Evolutionary conservation across 2,329 filamentous ascomycete genomes (phyloP).

Genomic region (Scytalidium sp.): DNA sequence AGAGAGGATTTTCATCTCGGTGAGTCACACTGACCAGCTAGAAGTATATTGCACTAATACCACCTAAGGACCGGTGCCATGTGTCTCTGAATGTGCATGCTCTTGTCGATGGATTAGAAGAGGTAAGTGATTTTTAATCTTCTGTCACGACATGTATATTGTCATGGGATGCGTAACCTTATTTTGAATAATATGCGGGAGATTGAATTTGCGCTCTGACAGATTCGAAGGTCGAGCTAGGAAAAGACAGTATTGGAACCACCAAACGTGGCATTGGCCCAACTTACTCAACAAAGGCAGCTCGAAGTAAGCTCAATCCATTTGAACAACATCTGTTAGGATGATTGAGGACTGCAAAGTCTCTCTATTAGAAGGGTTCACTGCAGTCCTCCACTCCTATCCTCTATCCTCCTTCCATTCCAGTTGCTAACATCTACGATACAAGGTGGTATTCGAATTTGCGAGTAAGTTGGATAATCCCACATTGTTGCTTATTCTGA

Average conservation of each 20-base stretch:
- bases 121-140: slow-evolving; percentile 25
- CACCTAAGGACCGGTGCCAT: slow-evolving; percentile 43
- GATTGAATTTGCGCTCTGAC: too few relatives aligned
- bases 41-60: slow-evolving; percentile 25
- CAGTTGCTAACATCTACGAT: not conserved
- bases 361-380: not conserved
- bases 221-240: slow-evolving; percentile 34
- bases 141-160: too few relatives aligned
- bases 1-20: slow-evolving; percentile 61
- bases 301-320: slow-evolving; percentile 44
- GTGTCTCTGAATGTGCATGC: slow-evolving; percentile 64
- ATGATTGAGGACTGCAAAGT: not conserved
- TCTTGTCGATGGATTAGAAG: slow-evolving; percentile 66
- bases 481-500: not conserved
- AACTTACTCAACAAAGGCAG: slow-evolving; percentile 58
- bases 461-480: slow-evolving; percentile 42
- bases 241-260: slow-evolving; percentile 39
- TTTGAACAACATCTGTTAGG: not conserved
- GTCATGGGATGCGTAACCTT: too few relatives aligned
- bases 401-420: not conserved
- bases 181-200: too few relatives aligned
- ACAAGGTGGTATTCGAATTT: slow-evolving; percentile 54
- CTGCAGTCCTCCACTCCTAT: not conserved
- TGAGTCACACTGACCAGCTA: slow-evolving; percentile 19
- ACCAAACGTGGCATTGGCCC: slow-evolving; percentile 51